Evolutionary conservation across 1,139 yeast species (phyloP).

Genomic region (Blastobotrys aristatus): DNA sequence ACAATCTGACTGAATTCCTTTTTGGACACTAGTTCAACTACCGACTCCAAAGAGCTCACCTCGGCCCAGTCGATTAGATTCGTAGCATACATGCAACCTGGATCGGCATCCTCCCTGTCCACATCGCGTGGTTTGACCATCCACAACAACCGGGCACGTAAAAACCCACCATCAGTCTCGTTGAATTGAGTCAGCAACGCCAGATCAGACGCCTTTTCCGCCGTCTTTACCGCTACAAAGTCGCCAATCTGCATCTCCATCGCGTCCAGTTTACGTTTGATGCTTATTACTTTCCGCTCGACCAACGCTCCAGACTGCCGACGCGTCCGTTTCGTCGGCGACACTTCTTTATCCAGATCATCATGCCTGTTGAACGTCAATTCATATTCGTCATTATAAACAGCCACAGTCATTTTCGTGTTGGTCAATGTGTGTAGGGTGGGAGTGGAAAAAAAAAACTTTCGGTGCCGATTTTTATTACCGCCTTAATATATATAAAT

Average conservation of each 20-base stretch:
- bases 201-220: background rate
- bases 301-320: background rate
- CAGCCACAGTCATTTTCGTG: background rate
- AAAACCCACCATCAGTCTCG: background rate
- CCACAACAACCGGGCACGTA: constrained; percentile 3
- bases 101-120: background rate
- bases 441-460: background rate
- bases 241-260: constrained; percentile 3
- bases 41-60: background rate
- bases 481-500: background rate
- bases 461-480: background rate
- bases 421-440: background rate
- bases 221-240: background rate
- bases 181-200: constrained; percentile 1
- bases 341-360: constrained; percentile 1
- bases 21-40: background rate
- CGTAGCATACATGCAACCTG: constrained; percentile 1
- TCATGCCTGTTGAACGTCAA: constrained; percentile 9
- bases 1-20: background rate
- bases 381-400: constrained; percentile 9
- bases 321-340: background rate
- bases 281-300: background rate
- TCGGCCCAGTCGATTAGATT: constrained; percentile 4
- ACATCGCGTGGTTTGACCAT: background rate
- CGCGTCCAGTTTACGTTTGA: background rate